phyloP scores from a whole-genome alignment of 768 basidiomycete species.

The Trametes maxima region DNA sequence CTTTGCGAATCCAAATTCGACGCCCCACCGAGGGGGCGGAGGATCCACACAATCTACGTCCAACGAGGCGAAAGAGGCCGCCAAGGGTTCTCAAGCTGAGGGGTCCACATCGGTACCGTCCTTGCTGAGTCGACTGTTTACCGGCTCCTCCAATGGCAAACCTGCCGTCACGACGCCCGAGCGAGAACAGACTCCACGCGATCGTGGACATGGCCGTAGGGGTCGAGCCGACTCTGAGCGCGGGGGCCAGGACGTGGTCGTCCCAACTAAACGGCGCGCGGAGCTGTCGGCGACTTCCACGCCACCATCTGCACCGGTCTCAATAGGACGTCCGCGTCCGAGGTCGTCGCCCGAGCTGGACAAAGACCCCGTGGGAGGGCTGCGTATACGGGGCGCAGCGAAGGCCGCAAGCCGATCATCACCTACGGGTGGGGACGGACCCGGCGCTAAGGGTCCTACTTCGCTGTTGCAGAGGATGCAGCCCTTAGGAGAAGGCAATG shows the following conservation, averaged over 20 bases:
- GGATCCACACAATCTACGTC: not conserved
- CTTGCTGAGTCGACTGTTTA: constrained; percentile 29
- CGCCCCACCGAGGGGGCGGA: not conserved
- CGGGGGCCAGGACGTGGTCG: constrained; percentile 15
- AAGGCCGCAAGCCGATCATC: constrained; percentile 20
- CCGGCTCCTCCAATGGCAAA: constrained; percentile 10
- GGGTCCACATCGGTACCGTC: constrained; percentile 21
- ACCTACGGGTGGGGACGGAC: not conserved
- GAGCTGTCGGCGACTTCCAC: constrained; percentile 4
- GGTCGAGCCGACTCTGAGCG: constrained; percentile 1
- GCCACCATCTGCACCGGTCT: not conserved
- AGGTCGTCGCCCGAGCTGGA: constrained; percentile 33
- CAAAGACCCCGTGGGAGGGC: constrained; percentile 44
- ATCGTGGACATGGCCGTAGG: constrained; percentile 2
- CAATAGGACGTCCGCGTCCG: constrained; percentile 3
- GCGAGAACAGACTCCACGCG: not conserved
- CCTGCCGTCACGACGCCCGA: not conserved
- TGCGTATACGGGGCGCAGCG: constrained; percentile 59
- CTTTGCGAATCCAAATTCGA: not conserved
- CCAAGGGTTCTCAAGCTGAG: not conserved
- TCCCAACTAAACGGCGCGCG: constrained; percentile 27
- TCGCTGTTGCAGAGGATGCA: constrained; percentile 19
- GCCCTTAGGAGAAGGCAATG: not conserved
- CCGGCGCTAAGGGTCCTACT: not conserved
- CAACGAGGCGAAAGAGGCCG: constrained; percentile 9